These are phyloP conservation scores for Neurospora sp. DNA, from an alignment of 495 filamentous ascomycete genomes.

Conservation along the genomic window DNA sequence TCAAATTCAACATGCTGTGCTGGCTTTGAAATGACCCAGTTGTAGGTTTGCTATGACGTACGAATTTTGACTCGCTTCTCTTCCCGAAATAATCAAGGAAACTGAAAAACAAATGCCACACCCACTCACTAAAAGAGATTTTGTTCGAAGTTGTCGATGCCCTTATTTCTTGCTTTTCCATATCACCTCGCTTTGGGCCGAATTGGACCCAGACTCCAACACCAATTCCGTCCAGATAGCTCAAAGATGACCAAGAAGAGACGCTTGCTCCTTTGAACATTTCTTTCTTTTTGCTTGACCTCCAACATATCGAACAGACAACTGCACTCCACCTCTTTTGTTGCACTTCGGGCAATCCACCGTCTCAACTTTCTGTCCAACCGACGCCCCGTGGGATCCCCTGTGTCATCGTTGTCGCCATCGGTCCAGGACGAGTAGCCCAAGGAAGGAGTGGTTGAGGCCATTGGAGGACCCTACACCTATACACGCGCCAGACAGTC, in stretches of 20 bases:
- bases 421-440: not conserved
- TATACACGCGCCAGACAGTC: not conserved
- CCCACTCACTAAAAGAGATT: not conserved
- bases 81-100: not conserved
- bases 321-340: not conserved
- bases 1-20: not conserved
- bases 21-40: not conserved
- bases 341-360: not conserved
- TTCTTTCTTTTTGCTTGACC: not conserved
- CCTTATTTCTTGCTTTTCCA: not conserved
- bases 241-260: not conserved
- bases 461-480: not conserved
- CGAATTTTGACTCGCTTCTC: not conserved
- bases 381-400: not conserved
- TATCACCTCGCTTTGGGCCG: not conserved
- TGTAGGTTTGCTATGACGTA: not conserved
- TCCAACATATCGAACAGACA: not conserved
- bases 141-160: not conserved
- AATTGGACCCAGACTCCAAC: not conserved
- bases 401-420: not conserved
- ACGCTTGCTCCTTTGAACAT: not conserved
- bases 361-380: not conserved
- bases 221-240: not conserved
- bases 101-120: not conserved
- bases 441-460: not conserved